These are phyloP conservation scores for Fusarium veterinarium DNA, from an alignment of 2,329 filamentous ascomycete genomes.

Conservation along the genomic window DNA sequence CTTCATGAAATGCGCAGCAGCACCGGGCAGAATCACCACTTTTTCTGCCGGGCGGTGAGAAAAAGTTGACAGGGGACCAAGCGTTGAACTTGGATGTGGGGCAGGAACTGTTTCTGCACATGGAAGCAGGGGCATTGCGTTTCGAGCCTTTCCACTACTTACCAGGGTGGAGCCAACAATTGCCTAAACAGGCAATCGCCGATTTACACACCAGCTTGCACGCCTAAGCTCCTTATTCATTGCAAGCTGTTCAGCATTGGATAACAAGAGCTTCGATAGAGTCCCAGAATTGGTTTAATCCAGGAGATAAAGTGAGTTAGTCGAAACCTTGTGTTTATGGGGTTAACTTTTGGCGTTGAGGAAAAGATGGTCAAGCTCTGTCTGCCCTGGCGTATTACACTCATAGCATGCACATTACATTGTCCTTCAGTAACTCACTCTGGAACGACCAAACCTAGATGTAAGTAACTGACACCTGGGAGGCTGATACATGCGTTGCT, in stretches of 20 bases:
- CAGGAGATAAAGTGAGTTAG: too few species aligned
- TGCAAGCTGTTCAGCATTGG: background rate
- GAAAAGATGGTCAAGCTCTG: background rate
- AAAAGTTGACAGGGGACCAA: background rate
- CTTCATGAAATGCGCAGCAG: conserved; percentile 18
- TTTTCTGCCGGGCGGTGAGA: conserved; percentile 51
- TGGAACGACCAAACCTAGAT: too few species aligned
- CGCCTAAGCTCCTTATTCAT: background rate
- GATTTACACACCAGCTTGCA: conserved; percentile 2
- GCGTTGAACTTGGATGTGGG: conserved; percentile 4
- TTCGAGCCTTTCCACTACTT: conserved; percentile 19
- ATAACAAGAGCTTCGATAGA: background rate
- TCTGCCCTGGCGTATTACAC: background rate
- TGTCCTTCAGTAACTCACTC: background rate
- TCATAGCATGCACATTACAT: background rate
- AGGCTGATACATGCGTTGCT: rapidly evolving
- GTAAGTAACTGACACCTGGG: background rate
- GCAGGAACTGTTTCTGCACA: conserved; percentile 4
- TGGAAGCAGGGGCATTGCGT: background rate
- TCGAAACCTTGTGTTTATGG: background rate
- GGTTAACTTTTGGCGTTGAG: background rate
- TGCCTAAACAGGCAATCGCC: conserved; percentile 39
- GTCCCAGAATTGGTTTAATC: background rate
- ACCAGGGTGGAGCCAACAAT: conserved; percentile 13
- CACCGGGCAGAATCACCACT: conserved; percentile 25